Conservation (phyloP, 805 yeast species). For the Brettanomyces anomalus region DNA sequence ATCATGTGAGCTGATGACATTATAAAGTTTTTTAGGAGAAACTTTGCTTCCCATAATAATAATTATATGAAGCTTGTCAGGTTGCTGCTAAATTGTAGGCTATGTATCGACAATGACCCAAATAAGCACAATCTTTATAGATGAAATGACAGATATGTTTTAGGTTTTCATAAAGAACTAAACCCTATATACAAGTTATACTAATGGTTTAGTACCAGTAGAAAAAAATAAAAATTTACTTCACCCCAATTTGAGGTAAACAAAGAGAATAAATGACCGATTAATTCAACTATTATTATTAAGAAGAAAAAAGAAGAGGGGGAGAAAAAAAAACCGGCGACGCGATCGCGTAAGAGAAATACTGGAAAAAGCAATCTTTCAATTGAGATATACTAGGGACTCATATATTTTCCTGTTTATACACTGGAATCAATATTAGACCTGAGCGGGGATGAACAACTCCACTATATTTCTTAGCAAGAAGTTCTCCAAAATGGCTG, state of each 20-base stretch:
- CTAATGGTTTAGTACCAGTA: not conserved
- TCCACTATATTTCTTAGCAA: conserved; percentile 47
- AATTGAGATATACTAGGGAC: not conserved
- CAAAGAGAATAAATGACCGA: too few relatives aligned
- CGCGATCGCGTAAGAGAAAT: not conserved
- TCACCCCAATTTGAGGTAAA: not conserved
- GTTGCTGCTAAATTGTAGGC: not conserved
- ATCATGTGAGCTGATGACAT: conserved; percentile 17
- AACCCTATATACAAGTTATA: not conserved
- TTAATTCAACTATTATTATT: too few relatives aligned
- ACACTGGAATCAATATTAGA: conserved; percentile 37
- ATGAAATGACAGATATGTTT: not conserved
- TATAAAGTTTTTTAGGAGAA: conserved; percentile 17
- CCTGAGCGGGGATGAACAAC: conserved; percentile 39
- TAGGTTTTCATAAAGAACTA: not conserved
- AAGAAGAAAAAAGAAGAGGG: not conserved
- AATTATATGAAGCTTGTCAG: not conserved
- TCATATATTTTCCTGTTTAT: conserved; percentile 12
- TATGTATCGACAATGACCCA: not conserved
- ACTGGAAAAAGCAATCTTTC: not conserved
- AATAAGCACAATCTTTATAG: not conserved
- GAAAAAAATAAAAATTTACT: not conserved
- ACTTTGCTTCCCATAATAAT: conserved; percentile 9
- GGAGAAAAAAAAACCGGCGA: not conserved
- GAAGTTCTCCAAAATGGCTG: conserved; percentile 46